Conservation (phyloP, 2,329 filamentous ascomycete species). For the Trichophyton mentagrophytes region DNA sequence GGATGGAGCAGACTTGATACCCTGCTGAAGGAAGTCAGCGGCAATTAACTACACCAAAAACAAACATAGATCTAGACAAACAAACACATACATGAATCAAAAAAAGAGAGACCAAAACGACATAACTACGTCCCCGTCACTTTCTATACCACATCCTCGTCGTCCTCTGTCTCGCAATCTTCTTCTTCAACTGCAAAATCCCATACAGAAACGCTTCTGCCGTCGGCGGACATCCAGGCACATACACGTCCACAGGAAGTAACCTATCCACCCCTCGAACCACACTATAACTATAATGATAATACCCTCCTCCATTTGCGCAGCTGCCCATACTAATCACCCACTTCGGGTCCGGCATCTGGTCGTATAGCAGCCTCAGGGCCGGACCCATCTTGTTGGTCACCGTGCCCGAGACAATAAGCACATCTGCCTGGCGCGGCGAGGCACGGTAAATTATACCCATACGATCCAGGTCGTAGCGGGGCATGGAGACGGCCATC, state of each 20-base stretch:
- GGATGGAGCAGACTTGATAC: slow-evolving; percentile 29
- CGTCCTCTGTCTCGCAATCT: slow-evolving; percentile 47
- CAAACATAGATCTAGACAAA: background rate
- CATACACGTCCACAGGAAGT: slow-evolving; percentile 68
- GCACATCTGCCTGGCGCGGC: slow-evolving; percentile 76
- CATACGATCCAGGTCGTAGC: slow-evolving; percentile 78
- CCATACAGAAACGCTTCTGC: slow-evolving; percentile 43
- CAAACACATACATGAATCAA: background rate
- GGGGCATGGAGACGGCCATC: slow-evolving; percentile 81
- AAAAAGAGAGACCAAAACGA: background rate
- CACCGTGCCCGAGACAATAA: slow-evolving; percentile 86
- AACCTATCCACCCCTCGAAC: slow-evolving; percentile 63
- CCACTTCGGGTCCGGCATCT: slow-evolving; percentile 88
- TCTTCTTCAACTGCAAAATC: slow-evolving; percentile 64
- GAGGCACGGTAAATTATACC: slow-evolving; percentile 86
- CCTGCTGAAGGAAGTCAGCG: slow-evolving; percentile 27
- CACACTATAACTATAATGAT: slow-evolving; percentile 74
- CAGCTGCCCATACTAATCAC: slow-evolving; percentile 76
- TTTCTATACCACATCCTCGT: slow-evolving; percentile 44
- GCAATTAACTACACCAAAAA: slow-evolving; percentile 5
- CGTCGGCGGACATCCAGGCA: slow-evolving; percentile 55
- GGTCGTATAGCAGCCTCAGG: slow-evolving; percentile 80
- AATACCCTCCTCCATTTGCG: slow-evolving; percentile 74
- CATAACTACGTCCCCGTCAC: slow-evolving; percentile 17
- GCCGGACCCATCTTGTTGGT: slow-evolving; percentile 96